These are phyloP conservation scores for Peronosclerospora sorghi DNA, from an alignment of 352 stramenopile species.

Conservation along the genomic window DNA sequence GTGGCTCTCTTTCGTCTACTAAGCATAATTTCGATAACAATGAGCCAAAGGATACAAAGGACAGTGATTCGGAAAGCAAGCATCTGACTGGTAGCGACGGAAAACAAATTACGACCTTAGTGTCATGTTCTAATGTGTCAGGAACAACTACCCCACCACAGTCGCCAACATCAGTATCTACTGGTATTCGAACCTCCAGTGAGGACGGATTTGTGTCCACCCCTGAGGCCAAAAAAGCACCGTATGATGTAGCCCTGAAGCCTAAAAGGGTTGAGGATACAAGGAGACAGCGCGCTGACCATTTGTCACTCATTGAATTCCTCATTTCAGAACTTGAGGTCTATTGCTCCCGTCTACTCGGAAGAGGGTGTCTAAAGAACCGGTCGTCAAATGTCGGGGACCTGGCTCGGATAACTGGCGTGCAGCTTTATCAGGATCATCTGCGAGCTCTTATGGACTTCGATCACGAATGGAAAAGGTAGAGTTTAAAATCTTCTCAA, in stretches of 20 bases:
- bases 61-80: slow-evolving; percentile 1
- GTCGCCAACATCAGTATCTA: slow-evolving; percentile 10
- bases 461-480: slow-evolving; percentile 43
- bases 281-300: slow-evolving; percentile 19
- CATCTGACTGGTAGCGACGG: background rate
- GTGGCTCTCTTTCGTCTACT: slow-evolving; percentile 16
- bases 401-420: slow-evolving; percentile 24
- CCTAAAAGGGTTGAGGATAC: slow-evolving; percentile 6
- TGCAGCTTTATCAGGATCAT: slow-evolving; percentile 41
- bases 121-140: slow-evolving; percentile 4
- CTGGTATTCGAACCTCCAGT: slow-evolving; percentile 12
- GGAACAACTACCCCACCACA: slow-evolving; percentile 10
- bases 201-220: slow-evolving; percentile 14
- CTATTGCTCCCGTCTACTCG: slow-evolving; percentile 26
- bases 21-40: slow-evolving; percentile 4
- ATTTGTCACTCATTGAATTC: slow-evolving; percentile 37
- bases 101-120: background rate
- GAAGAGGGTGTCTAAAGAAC: slow-evolving; percentile 1
- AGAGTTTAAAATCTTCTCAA: background rate
- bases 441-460: slow-evolving; percentile 39
- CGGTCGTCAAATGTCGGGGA: slow-evolving; percentile 11
- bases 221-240: slow-evolving; percentile 11
- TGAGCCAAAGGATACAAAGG: background rate
- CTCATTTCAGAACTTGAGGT: slow-evolving; percentile 38
- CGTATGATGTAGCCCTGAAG: slow-evolving; percentile 6